Percentiles rank a stretch among this genome's conserved stretches.
Conservation (phyloP, 2,329 filamentous ascomycete species). For the Hypoxylon sp. region DNA sequence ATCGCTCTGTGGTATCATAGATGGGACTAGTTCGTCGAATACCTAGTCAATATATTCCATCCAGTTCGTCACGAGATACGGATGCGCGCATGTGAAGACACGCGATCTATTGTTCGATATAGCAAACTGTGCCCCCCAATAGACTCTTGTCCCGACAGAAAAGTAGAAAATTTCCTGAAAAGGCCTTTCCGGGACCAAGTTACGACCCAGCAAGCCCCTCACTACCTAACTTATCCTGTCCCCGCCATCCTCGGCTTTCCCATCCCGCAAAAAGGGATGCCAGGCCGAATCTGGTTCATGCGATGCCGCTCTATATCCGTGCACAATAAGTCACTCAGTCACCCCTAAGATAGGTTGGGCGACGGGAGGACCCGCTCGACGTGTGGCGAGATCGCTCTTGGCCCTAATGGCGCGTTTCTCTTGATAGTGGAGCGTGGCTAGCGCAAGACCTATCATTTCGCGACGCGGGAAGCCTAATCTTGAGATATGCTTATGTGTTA, state of each 20-base stretch:
- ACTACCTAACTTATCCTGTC: slow-evolving; percentile 18
- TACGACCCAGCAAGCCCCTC: slow-evolving; percentile 32
- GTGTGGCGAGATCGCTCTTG: slow-evolving; percentile 34
- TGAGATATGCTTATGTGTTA: not conserved
- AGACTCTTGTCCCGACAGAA: slow-evolving; percentile 3
- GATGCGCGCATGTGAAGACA: slow-evolving; percentile 34
- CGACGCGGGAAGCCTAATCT: slow-evolving; percentile 13
- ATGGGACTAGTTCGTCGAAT: slow-evolving; percentile 11
- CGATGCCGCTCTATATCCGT: slow-evolving; percentile 25
- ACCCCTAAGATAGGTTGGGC: slow-evolving; percentile 13
- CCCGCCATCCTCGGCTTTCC: slow-evolving; percentile 41
- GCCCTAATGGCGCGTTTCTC: slow-evolving; percentile 13
- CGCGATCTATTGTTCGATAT: slow-evolving; percentile 25
- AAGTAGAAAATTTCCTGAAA: slow-evolving; percentile 34
- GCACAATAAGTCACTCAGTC: slow-evolving; percentile 8
- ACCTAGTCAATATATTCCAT: slow-evolving; percentile 22
- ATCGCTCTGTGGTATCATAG: slow-evolving; percentile 17
- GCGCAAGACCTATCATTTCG: slow-evolving; percentile 18
- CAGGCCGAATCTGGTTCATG: slow-evolving; percentile 20
- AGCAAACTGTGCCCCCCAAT: slow-evolving; percentile 3
- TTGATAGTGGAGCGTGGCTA: slow-evolving; percentile 15
- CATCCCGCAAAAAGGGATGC: slow-evolving; percentile 33
- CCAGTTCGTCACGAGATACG: slow-evolving; percentile 24
- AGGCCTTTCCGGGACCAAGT: slow-evolving; percentile 29
- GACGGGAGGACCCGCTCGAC: slow-evolving; percentile 32